phyloP scores from a whole-genome alignment of 1,139 yeast species.

The Geotrichum siamense region DNA sequence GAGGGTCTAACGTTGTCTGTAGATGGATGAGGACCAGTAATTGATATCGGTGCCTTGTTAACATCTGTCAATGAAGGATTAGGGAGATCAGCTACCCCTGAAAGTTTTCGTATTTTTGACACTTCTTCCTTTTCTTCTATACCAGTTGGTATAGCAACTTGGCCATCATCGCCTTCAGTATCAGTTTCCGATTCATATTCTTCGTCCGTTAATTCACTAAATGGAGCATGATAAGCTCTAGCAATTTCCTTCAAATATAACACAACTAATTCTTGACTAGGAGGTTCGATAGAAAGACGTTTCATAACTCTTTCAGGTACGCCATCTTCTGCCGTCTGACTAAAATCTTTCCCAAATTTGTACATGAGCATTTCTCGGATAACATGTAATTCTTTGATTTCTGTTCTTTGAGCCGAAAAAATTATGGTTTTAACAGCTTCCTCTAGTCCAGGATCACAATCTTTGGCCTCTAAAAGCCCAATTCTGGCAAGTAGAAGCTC shows the following conservation, averaged over 20 bases:
- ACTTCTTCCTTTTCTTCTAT: constrained; percentile 20
- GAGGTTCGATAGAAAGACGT: constrained; percentile 63
- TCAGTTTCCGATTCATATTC: constrained; percentile 32
- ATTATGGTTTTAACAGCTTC: constrained; percentile 72
- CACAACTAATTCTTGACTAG: constrained; percentile 55
- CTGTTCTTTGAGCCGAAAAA: constrained; percentile 65
- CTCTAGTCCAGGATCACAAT: constrained; percentile 56
- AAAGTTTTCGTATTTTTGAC: constrained; percentile 22
- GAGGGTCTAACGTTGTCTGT: constrained; percentile 42
- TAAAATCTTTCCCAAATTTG: constrained; percentile 61
- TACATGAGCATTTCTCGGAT: constrained; percentile 56
- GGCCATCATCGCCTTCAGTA: constrained; percentile 30
- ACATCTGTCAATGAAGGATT: constrained; percentile 19
- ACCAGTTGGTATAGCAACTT: constrained; percentile 27
- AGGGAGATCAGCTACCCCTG: constrained; percentile 24
- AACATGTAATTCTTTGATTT: constrained; percentile 59
- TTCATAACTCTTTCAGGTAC: constrained; percentile 61
- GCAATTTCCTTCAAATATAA: constrained; percentile 77
- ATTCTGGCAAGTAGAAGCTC: constrained; percentile 75
- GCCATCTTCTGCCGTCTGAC: constrained; percentile 54
- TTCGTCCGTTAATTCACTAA: constrained; percentile 47
- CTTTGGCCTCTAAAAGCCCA: constrained; percentile 43
- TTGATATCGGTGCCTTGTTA: constrained; percentile 40
- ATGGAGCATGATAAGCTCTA: constrained; percentile 68
- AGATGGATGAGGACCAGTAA: constrained; percentile 42